Percentiles rank a stretch among this genome's conserved stretches.
phyloP scores from a whole-genome alignment of 2,329 filamentous ascomycete species.

The Talaromyces marneffei region DNA sequence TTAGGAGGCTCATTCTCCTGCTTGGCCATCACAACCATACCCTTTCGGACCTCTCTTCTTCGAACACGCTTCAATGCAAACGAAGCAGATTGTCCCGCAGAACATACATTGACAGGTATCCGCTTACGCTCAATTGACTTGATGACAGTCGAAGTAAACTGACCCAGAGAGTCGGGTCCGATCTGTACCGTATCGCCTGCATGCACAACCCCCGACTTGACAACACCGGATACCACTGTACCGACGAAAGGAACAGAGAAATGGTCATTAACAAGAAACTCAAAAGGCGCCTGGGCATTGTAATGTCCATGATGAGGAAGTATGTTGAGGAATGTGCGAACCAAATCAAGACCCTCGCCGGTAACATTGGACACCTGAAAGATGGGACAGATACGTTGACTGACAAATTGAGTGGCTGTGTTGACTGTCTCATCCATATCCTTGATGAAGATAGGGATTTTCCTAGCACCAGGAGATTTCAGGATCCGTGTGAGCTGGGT shows the following conservation, averaged over 20 bases:
- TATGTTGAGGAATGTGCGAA: conserved; percentile 90
- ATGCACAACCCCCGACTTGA: conserved; percentile 82
- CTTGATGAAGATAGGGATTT: conserved; percentile 95
- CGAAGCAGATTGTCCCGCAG: conserved; percentile 85
- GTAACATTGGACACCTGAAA: conserved; percentile 99
- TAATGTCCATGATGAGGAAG: conserved; percentile 92
- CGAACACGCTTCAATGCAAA: conserved; percentile 85
- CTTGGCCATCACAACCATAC: conserved; percentile 92
- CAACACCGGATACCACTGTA: conserved; percentile 90
- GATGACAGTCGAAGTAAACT: conserved; percentile 80
- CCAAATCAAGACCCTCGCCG: conserved; percentile 80
- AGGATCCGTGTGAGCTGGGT: conserved; percentile 87
- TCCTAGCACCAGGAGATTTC: conserved; percentile 85
- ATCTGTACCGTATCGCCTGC: conserved; percentile 84
- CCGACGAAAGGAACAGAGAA: conserved; percentile 97
- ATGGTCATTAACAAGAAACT: conserved; percentile 94
- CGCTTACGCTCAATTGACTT: conserved; percentile 93
- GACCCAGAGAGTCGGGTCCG: conserved; percentile 82
- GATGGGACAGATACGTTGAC: conserved; percentile 88
- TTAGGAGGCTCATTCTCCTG: conserved; percentile 63
- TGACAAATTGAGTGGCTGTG: conserved; percentile 93
- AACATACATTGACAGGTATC: conserved; percentile 78
- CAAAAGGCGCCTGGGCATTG: conserved; percentile 78
- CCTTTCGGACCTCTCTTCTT: conserved; percentile 89
- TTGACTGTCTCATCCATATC: conserved; percentile 86